Evolutionary conservation across 352 stramenopile species (phyloP), one percentile per base, ranked within the genome.

Genomic region (Blastocystis sp.): DNA sequence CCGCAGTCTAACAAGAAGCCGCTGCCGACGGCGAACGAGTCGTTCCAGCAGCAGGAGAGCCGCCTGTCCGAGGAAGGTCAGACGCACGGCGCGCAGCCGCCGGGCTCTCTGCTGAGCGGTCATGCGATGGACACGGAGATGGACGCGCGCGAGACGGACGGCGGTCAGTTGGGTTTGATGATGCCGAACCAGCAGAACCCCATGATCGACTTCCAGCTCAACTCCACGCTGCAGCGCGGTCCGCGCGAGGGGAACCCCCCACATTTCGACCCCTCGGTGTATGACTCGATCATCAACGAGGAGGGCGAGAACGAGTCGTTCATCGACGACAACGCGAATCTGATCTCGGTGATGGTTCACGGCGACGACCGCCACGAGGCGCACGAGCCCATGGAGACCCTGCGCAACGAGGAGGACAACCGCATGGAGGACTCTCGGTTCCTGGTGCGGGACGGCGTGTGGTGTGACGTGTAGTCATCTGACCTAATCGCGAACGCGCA

Each of bases 401-500:
- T 55, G 45, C 9, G 45, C 45, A 55, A 16, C 16, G 45, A 55
- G 0, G 45, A 55, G 45, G 16, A 55, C 45, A 6, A 55, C 45
- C 45, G 6, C 6, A 16, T 19, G 45, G 45, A 55, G 45, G 45
- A 55, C 6, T 19, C 6, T 55, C 45, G 16, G 6, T 19, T 55
- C 16, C 45, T 55, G 45, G 45, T 55, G 55, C 51, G 51, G 6
- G 37, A 45, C 31, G 35, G 31, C 31, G 60, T 69, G 41, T 19
- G 37, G 55, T 13, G 26, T 55, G 37, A 39, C 21, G 60, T 33
- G 60, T 85, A 63, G 74, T 69, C 74, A n/a, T 85, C 74, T 3
- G 39, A 67, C 13, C 60, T 85, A 13, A 85, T 85, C 45, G 45
- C 16, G n/a, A 67, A 85, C 33, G 41, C 45, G n/a, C 74, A 85